Base-by-base conservation (phyloP, 1,284 basidiomycete species). In the Testicularia cyperi region DNA sequence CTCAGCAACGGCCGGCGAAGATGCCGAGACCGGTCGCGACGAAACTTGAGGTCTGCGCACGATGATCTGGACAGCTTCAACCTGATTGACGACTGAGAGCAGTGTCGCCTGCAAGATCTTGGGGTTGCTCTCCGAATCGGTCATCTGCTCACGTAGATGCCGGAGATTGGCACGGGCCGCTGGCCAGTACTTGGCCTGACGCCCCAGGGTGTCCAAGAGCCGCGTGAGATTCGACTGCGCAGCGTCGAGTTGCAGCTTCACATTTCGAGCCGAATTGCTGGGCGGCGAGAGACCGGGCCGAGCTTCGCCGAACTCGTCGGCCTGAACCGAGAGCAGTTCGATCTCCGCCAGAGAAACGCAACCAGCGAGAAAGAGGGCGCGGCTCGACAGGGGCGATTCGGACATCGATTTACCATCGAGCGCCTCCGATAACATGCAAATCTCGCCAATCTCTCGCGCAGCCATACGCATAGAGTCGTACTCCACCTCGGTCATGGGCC, bases 11-110 rank as follows among this genome's bases (percentile, higher is more conserved):
- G 27, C 39, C 28, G 22, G 26, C 13, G 16, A 19, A 12, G 13
- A 3, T 31, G 13, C 24, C 26, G 16, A 6, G 18, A 16, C 25
- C 5, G 56, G 45, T 27, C 56, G 42, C n/a, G n/a, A n/a, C n/a
- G n/a, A n/a, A n/a, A n/a, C n/a, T n/a, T n/a, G n/a, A n/a, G n/a
- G n/a, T n/a, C n/a, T n/a, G 14, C 57, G 34, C n/a, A 61, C 57
- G 4, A 61, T 29, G 13, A 61, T 23, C n/a, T 54, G 43, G 12
- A 61, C 39, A 24, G 57, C 51, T 34, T 61, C 51, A 25, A 61
- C 30, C 39, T 61, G 51, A 30, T 35, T 24, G 3, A 48, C 46
- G 22, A 61, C 22, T 30, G 24, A 14, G 12, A 28, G 22, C 5
- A 61, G n/a, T 14, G 43, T 42, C 3, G 42, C 31, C 4, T 38